A percentile compares a stretch with the other conserved stretches of the same genome.
These are phyloP conservation scores for Fraxinus paxiana DNA, from an alignment of 305 asterid species.

Conservation along the genomic window DNA sequence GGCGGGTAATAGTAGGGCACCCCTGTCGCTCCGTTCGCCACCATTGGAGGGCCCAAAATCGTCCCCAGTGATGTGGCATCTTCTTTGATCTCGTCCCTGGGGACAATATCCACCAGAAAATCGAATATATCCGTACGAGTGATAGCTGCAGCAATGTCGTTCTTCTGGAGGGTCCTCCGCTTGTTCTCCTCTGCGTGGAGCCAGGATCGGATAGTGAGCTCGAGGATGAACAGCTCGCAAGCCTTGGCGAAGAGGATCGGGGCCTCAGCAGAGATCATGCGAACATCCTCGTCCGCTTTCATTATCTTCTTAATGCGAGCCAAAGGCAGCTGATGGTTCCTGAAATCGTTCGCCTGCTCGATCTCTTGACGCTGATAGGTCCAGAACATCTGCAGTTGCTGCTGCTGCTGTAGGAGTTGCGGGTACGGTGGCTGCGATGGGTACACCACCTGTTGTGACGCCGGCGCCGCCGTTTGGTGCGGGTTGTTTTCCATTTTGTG, in stretches of 20 bases:
- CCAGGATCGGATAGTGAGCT: conserved; percentile 37
- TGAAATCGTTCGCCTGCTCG: conserved; percentile 72
- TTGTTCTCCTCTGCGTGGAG: conserved; percentile 33
- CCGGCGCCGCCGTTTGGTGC: conserved; percentile 50
- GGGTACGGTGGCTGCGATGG: conserved; percentile 63
- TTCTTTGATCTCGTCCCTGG: conserved; percentile 31
- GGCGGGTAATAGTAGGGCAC: conserved; percentile 48
- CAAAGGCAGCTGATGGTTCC: conserved; percentile 75
- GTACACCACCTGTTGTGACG: conserved; percentile 33
- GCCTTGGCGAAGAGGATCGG: conserved; percentile 37
- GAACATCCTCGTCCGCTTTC: conserved; percentile 40
- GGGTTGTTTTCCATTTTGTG: conserved; percentile 60
- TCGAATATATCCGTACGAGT: conserved; percentile 33
- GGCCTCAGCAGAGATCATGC: conserved; percentile 40
- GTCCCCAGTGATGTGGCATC: conserved; percentile 35
- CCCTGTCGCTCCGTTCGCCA: conserved; percentile 31
- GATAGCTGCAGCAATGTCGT: conserved; percentile 31
- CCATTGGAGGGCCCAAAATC: conserved; percentile 25
- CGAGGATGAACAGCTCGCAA: conserved; percentile 38
- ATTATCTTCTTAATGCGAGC: conserved; percentile 92
- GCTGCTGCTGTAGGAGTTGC: conserved; percentile 44
- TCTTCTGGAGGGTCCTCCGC: conserved; percentile 33
- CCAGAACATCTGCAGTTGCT: conserved; percentile 74
- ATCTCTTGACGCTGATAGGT: conserved; percentile 61
- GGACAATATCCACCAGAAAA: conserved; percentile 37